Percentiles rank a stretch among this genome's conserved stretches.
Evolutionary conservation across 768 basidiomycete species (phyloP).

Genomic region (Hygrocybe punicea): DNA sequence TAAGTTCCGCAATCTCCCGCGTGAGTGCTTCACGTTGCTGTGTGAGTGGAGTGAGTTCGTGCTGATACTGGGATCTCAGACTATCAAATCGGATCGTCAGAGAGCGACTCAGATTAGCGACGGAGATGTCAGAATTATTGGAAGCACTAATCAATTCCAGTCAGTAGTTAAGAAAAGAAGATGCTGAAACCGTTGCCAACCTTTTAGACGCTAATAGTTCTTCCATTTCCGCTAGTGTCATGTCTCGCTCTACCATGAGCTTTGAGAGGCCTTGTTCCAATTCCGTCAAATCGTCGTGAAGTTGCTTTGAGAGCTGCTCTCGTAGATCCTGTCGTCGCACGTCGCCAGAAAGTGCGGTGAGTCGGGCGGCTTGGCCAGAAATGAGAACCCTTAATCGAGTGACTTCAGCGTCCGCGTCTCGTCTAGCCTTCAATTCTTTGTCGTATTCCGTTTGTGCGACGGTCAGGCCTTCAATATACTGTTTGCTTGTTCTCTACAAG

Average conservation of each 20-base stretch:
- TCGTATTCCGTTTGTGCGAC: constrained; percentile 96
- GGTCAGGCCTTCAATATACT: constrained; percentile 86
- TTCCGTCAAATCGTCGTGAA: constrained; percentile 67
- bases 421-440: constrained; percentile 78
- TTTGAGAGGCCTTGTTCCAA: constrained; percentile 86
- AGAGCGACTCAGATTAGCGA: constrained; percentile 57
- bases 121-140: constrained; percentile 33
- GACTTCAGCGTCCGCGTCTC: constrained; percentile 91
- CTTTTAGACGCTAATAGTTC: constrained; percentile 74
- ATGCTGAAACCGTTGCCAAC: constrained; percentile 40
- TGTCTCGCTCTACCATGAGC: constrained; percentile 84
- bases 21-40: constrained; percentile 74
- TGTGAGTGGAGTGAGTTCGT: constrained; percentile 80
- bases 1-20: constrained; percentile 83
- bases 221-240: constrained; percentile 90
- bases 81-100: constrained; percentile 82
- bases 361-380: constrained; percentile 82
- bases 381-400: constrained; percentile 78
- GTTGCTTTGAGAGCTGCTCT: constrained; percentile 73
- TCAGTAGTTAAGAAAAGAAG: not conserved
- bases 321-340: constrained; percentile 73
- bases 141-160: not conserved
- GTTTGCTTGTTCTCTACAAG: constrained; percentile 79
- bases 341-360: constrained; percentile 83
- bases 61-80: constrained; percentile 83